Base-by-base conservation (phyloP, 2,329 filamentous ascomycete genomes). In the Penicillium sp. region DNA sequence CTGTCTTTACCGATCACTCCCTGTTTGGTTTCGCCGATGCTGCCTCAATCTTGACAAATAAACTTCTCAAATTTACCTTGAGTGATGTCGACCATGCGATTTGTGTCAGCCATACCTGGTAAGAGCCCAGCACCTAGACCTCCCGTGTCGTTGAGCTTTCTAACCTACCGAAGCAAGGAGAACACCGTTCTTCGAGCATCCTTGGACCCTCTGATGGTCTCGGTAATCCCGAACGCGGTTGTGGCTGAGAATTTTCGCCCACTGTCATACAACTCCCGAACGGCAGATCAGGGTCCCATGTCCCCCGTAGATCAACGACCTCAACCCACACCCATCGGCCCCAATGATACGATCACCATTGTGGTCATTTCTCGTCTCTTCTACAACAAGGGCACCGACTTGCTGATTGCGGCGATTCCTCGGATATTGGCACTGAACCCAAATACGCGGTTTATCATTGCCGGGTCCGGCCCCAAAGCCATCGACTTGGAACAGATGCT, bases 401-500 rank as follows among this genome's bases (percentile, higher is more conserved):
- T 98, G 0, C 80, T 98, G n/a, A 95, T 95, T 25, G 93, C 91
- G 9, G 89, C 90, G 4, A 95, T 98, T 46, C 93, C 93, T 0
- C 84, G 90, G 41, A 95, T 98, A 45, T 80, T 97, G 27, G 86
- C 89, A 43, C 82, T 84, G 11, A 88, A 98, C 65, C 86, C 89
- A 1, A 94, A 97, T 65, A 93, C 95, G 1, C 87, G 90, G 48
- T 98, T 98, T 70, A 88, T 98, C 62, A 96, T 98, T 57, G 93
- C 89, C 27, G 94, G 94, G 3, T 94, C 88, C 0, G 93, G 93
- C 0, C 93, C 93, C 4, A 97, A 98, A 68, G 89, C 91, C 18
- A 98, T 98, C 55, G 93, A 98, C 63, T 77, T 98, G 1, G 93
- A 98, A 68, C 94, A 98, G 64, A 98, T 96, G 86, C 83, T 98